These are phyloP conservation scores for Boeremia exigua DNA, from an alignment of 2,329 filamentous ascomycete genomes.

Conservation along the genomic window DNA sequence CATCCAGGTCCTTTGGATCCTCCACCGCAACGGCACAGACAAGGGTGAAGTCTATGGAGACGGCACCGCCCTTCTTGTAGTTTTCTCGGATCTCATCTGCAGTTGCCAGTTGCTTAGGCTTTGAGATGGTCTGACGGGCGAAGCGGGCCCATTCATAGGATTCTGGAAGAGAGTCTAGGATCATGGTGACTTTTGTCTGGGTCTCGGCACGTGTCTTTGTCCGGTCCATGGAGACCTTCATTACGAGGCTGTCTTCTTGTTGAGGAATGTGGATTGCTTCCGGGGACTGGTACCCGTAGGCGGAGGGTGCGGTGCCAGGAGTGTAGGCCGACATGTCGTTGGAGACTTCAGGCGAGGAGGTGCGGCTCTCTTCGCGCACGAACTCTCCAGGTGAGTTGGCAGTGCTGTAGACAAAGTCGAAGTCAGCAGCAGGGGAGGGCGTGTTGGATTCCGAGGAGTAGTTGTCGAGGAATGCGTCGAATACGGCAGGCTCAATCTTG, in stretches of 20 bases:
- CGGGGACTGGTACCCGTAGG: slow-evolving; percentile 24
- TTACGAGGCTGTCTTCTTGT: slow-evolving; percentile 25
- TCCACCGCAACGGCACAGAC: slow-evolving; percentile 94
- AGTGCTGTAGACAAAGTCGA: slow-evolving; percentile 40
- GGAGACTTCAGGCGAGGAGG: slow-evolving; percentile 39
- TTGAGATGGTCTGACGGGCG: slow-evolving; percentile 89
- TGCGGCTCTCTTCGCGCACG: slow-evolving; percentile 36
- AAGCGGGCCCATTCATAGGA: slow-evolving; percentile 83
- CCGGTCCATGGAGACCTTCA: slow-evolving; percentile 38
- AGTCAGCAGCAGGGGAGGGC: slow-evolving; percentile 35
- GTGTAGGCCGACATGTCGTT: slow-evolving; percentile 26
- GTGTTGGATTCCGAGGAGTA: slow-evolving; percentile 36
- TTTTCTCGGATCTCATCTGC: slow-evolving; percentile 72
- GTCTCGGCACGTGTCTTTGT: slow-evolving; percentile 92
- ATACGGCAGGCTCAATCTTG: slow-evolving; percentile 20
- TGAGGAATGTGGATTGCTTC: slow-evolving; percentile 40
- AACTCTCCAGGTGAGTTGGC: slow-evolving; percentile 42
- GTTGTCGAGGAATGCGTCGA: slow-evolving; percentile 26
- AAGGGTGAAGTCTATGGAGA: slow-evolving; percentile 51
- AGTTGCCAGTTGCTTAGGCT: slow-evolving; percentile 87
- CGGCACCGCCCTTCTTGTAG: slow-evolving; percentile 67
- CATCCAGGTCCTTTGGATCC: slow-evolving; percentile 68
- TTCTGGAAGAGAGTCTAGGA: slow-evolving; percentile 74
- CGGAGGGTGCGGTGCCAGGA: slow-evolving; percentile 7
- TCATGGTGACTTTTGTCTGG: slow-evolving; percentile 88